Evolutionary conservation across 2,329 filamentous ascomycete genomes (phyloP).

Genomic region (Fonsecaea erecta): DNA sequence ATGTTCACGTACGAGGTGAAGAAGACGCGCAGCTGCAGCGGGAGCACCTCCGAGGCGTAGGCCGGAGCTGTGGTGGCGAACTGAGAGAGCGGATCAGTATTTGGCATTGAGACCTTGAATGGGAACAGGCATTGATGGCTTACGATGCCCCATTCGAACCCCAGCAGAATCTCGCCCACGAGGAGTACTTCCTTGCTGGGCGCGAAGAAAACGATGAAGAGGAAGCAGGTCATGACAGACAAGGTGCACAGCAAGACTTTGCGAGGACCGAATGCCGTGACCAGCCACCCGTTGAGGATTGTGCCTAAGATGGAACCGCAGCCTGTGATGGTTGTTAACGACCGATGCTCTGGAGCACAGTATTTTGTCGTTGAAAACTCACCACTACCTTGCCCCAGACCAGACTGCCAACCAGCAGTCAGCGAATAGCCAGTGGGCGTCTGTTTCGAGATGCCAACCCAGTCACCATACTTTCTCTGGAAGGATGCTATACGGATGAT

Average conservation of each 20-base stretch:
- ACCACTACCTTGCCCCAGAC: slow-evolving; percentile 24
- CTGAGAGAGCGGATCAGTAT: not conserved
- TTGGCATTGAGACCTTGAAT: not conserved
- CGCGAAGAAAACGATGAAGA: slow-evolving; percentile 59
- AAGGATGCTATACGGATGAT: slow-evolving; percentile 19
- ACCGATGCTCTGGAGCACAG: not conserved
- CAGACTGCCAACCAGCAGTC: slow-evolving; percentile 31
- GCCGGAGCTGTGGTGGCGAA: slow-evolving; percentile 54
- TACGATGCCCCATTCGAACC: slow-evolving; percentile 42
- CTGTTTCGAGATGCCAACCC: slow-evolving; percentile 18
- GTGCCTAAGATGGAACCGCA: slow-evolving; percentile 64
- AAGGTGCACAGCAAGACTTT: slow-evolving; percentile 56
- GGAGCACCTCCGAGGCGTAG: slow-evolving; percentile 42
- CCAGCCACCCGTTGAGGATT: slow-evolving; percentile 56
- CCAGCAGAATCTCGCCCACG: slow-evolving; percentile 56
- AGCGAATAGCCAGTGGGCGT: slow-evolving; percentile 26
- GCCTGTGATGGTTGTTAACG: slow-evolving; percentile 42
- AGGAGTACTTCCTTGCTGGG: slow-evolving; percentile 52
- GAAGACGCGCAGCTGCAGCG: slow-evolving; percentile 38
- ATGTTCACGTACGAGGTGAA: slow-evolving; percentile 47
- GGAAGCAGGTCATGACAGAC: slow-evolving; percentile 52
- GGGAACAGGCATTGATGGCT: slow-evolving; percentile 27
- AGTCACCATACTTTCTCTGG: slow-evolving; percentile 26
- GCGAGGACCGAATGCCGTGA: slow-evolving; percentile 53
- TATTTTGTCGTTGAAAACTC: not conserved